Percentiles rank a stretch among this genome's conserved stretches.
These are phyloP conservation scores for Cryptococcus hybrid DNA, from an alignment of 1,284 basidiomycete genomes.

Conservation along the genomic window DNA sequence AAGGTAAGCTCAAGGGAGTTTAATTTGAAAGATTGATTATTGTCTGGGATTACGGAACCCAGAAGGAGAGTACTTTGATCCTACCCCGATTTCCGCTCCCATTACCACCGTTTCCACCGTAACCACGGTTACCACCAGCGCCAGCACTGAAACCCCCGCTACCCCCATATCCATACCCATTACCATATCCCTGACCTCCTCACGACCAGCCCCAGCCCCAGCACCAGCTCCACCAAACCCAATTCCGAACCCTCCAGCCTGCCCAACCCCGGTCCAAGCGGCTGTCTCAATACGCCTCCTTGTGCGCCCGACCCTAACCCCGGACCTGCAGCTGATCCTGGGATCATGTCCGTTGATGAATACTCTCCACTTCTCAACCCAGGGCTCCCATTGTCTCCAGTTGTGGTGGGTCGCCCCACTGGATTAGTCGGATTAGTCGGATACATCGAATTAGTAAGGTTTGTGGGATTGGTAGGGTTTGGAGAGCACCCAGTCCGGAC, in stretches of 20 bases:
- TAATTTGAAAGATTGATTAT: too few relatives aligned
- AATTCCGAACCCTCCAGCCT: background rate
- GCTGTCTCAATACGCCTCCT: conserved; percentile 15
- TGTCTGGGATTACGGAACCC: background rate
- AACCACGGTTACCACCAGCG: too few relatives aligned
- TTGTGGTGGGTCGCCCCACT: background rate
- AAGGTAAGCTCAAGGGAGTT: too few relatives aligned
- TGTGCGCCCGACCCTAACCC: background rate
- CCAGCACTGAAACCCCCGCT: too few relatives aligned
- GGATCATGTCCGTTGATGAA: background rate
- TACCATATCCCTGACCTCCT: background rate
- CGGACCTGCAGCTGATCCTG: background rate
- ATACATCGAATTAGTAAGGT: too few relatives aligned
- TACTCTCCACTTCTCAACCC: background rate
- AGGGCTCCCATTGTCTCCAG: background rate
- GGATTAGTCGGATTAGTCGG: background rate
- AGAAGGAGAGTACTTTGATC: background rate
- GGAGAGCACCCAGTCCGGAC: background rate
- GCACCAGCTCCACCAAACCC: conserved; percentile 9
- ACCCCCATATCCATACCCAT: too few relatives aligned
- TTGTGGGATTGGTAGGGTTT: too few relatives aligned
- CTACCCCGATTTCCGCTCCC: background rate
- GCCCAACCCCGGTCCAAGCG: conserved; percentile 10
- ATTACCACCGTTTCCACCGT: too few relatives aligned
- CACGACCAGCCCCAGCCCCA: background rate